Evolutionary conservation across 2,329 filamentous ascomycete genomes (phyloP), one percentile per base, ranked within the genome.

Genomic region (Aspergillus calidoustus): DNA sequence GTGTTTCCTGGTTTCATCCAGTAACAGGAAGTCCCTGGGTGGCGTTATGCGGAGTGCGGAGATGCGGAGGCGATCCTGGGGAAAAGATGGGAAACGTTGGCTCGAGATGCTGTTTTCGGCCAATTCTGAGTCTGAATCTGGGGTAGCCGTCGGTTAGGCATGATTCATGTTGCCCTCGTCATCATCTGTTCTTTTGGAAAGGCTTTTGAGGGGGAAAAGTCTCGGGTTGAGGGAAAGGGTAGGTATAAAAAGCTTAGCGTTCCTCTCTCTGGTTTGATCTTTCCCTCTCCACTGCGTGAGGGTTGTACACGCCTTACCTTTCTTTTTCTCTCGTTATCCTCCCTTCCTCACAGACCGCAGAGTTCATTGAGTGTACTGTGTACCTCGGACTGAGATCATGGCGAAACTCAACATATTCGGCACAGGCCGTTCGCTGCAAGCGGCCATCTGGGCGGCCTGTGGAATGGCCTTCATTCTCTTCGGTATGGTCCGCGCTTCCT

Each of bases 401-500:
- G 66, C 64, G 19, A 65, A 71, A 50, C 7, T 70, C 41, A 63
- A 71, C 51, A 60, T 72, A 44, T 72, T 70, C 17, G 69, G 68
- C 50, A 66, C 64, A 17, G 69, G 69, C 52, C 57, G 63, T 8
- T 53, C 61, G 34, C 68, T 71, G 3, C 65, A 70, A 30, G 64
- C 68, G 31, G 68, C 69, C 8, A 68, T 69, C 19, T 66, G 64
- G 65, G 23, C 49, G 19, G 64, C 64, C 3, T 69, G 67, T 51
- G 63, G 68, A 7, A 66, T 72, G 64, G 68, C 69, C 1, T 71
- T 71, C 51, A 69, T 72, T 22, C 62, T 72, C n/a, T 71, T 72
- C 38, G 68, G 69, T 70, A 63, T 43, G 23, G 3, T 23, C 17
- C 19, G n/a, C 19, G 8, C 11, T 1, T 15, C 17, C 9, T 30